phyloP scores from a whole-genome alignment of 1,284 basidiomycete species.

The Fomitopsis pinicola region DNA sequence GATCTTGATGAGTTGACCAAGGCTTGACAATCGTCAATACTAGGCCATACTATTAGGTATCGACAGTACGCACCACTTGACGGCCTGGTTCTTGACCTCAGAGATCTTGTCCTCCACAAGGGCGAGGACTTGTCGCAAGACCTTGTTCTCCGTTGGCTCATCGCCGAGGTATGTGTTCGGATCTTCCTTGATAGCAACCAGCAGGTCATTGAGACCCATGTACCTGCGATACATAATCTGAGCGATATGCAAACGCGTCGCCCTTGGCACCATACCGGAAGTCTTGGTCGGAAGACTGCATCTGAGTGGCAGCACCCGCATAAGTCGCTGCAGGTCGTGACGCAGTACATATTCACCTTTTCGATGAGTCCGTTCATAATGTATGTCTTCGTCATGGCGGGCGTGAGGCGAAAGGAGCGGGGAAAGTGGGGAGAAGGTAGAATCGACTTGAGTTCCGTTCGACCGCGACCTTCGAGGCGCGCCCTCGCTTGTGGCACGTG shows the following conservation, averaged over 20 bases:
- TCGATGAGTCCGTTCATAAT: slow-evolving; percentile 78
- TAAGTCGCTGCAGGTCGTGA: background rate
- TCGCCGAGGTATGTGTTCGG: slow-evolving; percentile 70
- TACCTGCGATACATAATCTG: slow-evolving; percentile 49
- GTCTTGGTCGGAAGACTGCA: slow-evolving; percentile 82
- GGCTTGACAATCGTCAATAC: slow-evolving; percentile 36
- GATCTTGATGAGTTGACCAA: slow-evolving; percentile 85
- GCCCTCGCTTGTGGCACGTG: background rate
- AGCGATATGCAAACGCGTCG: background rate
- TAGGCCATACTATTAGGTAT: background rate
- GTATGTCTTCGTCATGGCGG: slow-evolving; percentile 75
- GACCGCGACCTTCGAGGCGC: background rate
- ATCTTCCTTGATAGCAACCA: slow-evolving; percentile 80
- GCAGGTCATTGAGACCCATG: slow-evolving; percentile 92
- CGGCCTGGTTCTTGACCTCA: slow-evolving; percentile 97
- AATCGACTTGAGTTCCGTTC: background rate
- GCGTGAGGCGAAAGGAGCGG: slow-evolving; percentile 5
- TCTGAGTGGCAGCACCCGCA: slow-evolving; percentile 37
- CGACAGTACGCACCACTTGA: slow-evolving; percentile 70
- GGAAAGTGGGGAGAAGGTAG: background rate
- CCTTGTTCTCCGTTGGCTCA: slow-evolving; percentile 76
- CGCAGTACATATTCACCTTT: slow-evolving; percentile 44
- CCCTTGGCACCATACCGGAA: slow-evolving; percentile 50
- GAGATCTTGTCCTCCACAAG: slow-evolving; percentile 92
- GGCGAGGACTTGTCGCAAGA: slow-evolving; percentile 75